Evolutionary conservation across 2,329 filamentous ascomycete genomes (phyloP).

Genomic region (Ceratocystis diversiconidia): DNA sequence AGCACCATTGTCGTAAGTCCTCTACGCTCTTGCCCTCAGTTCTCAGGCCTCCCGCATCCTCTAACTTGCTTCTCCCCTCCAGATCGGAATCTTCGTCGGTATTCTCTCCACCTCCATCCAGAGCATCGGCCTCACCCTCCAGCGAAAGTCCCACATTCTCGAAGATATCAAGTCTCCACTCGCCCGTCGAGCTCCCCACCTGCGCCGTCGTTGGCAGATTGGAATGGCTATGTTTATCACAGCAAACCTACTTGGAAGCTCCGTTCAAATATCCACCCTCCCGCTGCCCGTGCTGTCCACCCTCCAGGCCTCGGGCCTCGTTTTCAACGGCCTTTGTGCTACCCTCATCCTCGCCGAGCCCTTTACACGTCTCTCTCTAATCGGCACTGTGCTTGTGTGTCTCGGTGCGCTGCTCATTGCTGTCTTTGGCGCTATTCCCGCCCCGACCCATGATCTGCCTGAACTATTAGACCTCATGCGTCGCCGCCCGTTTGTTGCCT

Average conservation of each 20-base stretch:
- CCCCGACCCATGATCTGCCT: constrained; percentile 74
- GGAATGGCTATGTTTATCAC: constrained; percentile 96
- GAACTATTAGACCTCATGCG: constrained; percentile 67
- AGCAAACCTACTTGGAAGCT: constrained; percentile 86
- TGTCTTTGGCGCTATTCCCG: constrained; percentile 83
- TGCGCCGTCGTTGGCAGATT: constrained; percentile 83
- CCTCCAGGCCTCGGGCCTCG: constrained; percentile 83
- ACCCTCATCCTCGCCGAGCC: constrained; percentile 84
- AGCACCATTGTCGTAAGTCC: constrained; percentile 59
- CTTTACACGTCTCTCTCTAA: constrained; percentile 85
- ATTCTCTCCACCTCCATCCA: constrained; percentile 88
- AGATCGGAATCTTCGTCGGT: constrained; percentile 89
- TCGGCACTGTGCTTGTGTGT: constrained; percentile 79
- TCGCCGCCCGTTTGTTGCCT: constrained; percentile 63
- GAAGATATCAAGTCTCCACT: constrained; percentile 89
- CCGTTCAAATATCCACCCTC: constrained; percentile 92
- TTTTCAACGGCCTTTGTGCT: constrained; percentile 97
- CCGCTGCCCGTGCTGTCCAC: constrained; percentile 90
- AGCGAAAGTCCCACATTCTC: constrained; percentile 94
- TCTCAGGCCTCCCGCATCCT: not conserved
- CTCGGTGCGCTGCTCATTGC: constrained; percentile 82
- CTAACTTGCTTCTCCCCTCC: constrained; percentile 21
- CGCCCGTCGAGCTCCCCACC: constrained; percentile 71
- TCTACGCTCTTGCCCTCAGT: constrained; percentile 18
- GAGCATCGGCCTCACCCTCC: constrained; percentile 84